Conservation (phyloP, 345 rosid species). For the Physaria fendleri region DNA sequence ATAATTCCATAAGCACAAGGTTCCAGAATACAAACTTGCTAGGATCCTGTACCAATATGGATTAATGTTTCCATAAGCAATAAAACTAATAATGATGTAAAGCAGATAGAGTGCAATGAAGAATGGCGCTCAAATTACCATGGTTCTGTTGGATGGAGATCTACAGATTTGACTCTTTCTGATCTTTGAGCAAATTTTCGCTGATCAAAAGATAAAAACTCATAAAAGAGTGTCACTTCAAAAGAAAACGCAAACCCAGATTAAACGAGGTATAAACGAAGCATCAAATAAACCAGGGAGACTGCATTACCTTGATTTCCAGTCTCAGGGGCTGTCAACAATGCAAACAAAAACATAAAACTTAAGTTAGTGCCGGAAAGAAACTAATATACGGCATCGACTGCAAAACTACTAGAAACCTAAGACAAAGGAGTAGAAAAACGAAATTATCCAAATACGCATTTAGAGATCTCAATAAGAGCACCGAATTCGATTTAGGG, state of each 20-base stretch:
- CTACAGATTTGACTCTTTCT: conserved; percentile 58
- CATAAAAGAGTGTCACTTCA: conserved; percentile 15
- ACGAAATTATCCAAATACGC: no score
- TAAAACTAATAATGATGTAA: not conserved
- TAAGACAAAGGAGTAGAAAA: not conserved
- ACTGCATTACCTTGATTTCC: conserved; percentile 36
- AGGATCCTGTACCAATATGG: conserved; percentile 42
- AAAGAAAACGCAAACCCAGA: not conserved
- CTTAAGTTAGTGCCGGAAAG: conserved; percentile 9
- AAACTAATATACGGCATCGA: not conserved
- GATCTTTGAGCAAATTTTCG: conserved; percentile 44
- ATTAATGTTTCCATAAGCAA: not conserved
- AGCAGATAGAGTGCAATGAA: not conserved
- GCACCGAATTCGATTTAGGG: not conserved
- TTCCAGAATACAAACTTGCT: conserved; percentile 58
- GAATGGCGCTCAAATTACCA: conserved; percentile 31
- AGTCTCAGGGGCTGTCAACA: conserved; percentile 41
- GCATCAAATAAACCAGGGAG: conserved; percentile 1
- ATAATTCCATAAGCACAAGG: conserved; percentile 58
- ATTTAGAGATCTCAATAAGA: not conserved
- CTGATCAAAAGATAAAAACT: conserved; percentile 44
- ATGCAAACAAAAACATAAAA: conserved; percentile 8
- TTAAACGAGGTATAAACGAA: not conserved
- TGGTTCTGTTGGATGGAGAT: conserved; percentile 66
- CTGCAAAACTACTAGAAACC: not conserved